These are phyloP conservation scores for Ceratobasidium sp. DNA, from an alignment of 1,284 basidiomycete species.

Conservation along the genomic window DNA sequence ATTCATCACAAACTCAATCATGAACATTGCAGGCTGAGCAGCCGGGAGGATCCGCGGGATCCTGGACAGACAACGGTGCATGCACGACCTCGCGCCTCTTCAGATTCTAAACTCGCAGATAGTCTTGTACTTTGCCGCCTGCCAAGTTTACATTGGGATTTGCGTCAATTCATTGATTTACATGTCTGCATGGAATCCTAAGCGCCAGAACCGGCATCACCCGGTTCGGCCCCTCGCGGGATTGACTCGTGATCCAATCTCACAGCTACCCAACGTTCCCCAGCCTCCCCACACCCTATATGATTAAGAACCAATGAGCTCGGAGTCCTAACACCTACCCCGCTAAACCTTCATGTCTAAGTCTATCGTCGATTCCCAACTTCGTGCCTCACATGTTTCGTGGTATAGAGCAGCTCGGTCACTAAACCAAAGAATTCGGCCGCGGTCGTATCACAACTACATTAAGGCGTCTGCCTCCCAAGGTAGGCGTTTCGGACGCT, in stretches of 20 bases:
- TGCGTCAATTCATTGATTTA: not conserved
- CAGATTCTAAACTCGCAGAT: slow-evolving; percentile 29
- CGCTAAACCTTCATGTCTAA: slow-evolving; percentile 21
- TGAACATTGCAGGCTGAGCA: slow-evolving; percentile 34
- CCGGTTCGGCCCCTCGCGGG: slow-evolving; percentile 20
- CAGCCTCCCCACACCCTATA: not conserved
- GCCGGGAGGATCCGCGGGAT: slow-evolving; percentile 66
- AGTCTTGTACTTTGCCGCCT: not conserved
- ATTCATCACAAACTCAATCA: slow-evolving; percentile 59
- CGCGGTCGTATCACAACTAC: slow-evolving; percentile 25
- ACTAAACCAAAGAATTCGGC: not conserved
- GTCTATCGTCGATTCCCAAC: not conserved
- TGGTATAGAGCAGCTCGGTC: slow-evolving; percentile 21
- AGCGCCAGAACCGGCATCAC: not conserved
- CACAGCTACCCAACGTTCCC: not conserved
- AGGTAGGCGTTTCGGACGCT: not conserved
- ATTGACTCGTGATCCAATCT: not conserved
- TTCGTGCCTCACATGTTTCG: slow-evolving; percentile 22
- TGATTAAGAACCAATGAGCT: slow-evolving; percentile 1
- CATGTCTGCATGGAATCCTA: not conserved
- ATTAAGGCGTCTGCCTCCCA: slow-evolving; percentile 39
- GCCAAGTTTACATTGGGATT: not conserved
- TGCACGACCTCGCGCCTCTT: slow-evolving; percentile 56
- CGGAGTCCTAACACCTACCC: not conserved
- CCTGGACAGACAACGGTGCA: slow-evolving; percentile 70